Evolutionary conservation across 352 stramenopile species (phyloP).

Genomic region (Pythium rhizo-oryzae): DNA sequence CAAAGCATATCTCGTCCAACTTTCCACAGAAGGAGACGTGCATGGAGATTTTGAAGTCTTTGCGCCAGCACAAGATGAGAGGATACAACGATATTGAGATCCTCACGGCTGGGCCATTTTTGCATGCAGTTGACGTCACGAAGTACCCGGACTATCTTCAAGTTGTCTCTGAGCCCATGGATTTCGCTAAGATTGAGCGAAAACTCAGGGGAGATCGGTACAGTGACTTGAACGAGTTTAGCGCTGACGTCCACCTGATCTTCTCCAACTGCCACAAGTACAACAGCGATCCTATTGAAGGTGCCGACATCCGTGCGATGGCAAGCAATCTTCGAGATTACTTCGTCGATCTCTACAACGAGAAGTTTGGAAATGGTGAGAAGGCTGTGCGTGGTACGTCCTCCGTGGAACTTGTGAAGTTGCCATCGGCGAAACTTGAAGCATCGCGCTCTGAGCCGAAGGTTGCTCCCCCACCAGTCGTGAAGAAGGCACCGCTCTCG

Average conservation of each 20-base stretch:
- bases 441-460: neutral
- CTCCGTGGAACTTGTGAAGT: neutral
- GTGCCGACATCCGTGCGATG: conserved; percentile 87
- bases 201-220: conserved; percentile 89
- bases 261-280: conserved; percentile 91
- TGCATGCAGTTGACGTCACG: conserved; percentile 81
- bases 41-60: conserved; percentile 65
- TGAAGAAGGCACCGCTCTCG: conserved; percentile 11
- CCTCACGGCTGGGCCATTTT: conserved; percentile 74
- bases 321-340: conserved; percentile 79
- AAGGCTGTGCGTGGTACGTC: neutral
- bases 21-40: conserved; percentile 73
- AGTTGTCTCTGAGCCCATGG: conserved; percentile 83
- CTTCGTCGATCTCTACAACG: conserved; percentile 77
- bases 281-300: conserved; percentile 86
- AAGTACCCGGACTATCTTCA: conserved; percentile 86
- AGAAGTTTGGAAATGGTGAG: conserved; percentile 43
- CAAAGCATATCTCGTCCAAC: conserved; percentile 36
- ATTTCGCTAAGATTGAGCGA: conserved; percentile 87
- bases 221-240: conserved; percentile 75
- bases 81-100: conserved; percentile 83
- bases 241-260: conserved; percentile 84
- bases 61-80: conserved; percentile 87
- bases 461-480: neutral
- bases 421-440: conserved; percentile 29